Percentiles rank a stretch among this genome's conserved stretches.
Evolutionary conservation across 2,329 filamentous ascomycete genomes (phyloP).

Genomic region (Anthostomella pinea): DNA sequence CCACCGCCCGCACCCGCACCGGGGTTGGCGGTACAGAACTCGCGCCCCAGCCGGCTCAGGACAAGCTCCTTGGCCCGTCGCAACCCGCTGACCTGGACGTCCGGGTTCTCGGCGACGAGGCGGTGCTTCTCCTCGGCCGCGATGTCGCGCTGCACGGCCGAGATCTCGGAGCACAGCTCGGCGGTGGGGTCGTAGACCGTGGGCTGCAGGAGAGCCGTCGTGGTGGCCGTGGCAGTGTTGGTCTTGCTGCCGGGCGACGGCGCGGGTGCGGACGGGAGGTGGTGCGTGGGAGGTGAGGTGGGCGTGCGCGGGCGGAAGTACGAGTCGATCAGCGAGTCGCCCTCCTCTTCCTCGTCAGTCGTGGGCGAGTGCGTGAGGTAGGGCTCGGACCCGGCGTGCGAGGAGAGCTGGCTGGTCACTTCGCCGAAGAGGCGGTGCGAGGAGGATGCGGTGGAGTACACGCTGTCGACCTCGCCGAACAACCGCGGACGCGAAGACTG

Average conservation of each 20-base stretch:
- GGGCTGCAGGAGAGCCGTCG: slow-evolving; percentile 47
- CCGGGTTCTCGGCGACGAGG: slow-evolving; percentile 55
- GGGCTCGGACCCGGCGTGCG: slow-evolving; percentile 28
- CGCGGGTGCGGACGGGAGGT: too few species aligned
- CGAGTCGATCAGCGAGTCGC: slow-evolving; percentile 26
- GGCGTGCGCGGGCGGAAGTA: slow-evolving; percentile 32
- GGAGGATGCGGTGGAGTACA: slow-evolving; percentile 22
- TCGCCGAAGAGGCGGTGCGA: slow-evolving; percentile 31
- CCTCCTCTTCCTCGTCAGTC: slow-evolving; percentile 26
- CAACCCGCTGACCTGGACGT: slow-evolving; percentile 52
- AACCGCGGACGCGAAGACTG: slow-evolving; percentile 24
- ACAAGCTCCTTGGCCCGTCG: slow-evolving; percentile 60
- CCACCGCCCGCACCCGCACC: too few species aligned
- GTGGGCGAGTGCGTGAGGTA: slow-evolving; percentile 31
- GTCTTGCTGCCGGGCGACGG: slow-evolving; percentile 2
- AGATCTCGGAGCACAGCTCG: slow-evolving; percentile 45
- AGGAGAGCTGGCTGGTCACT: slow-evolving; percentile 22
- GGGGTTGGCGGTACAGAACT: slow-evolving; percentile 46
- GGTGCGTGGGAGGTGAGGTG: slow-evolving; percentile 18
- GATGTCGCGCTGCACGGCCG: slow-evolving; percentile 56
- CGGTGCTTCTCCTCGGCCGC: slow-evolving; percentile 55
- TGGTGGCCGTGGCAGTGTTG: too few species aligned
- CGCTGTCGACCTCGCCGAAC: slow-evolving; percentile 31
- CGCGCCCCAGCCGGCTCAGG: slow-evolving; percentile 54
- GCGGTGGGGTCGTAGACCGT: slow-evolving; percentile 52